These are phyloP conservation scores for Allium sativum DNA, from an alignment of 106 monocot genomes.

Conservation along the genomic window DNA sequence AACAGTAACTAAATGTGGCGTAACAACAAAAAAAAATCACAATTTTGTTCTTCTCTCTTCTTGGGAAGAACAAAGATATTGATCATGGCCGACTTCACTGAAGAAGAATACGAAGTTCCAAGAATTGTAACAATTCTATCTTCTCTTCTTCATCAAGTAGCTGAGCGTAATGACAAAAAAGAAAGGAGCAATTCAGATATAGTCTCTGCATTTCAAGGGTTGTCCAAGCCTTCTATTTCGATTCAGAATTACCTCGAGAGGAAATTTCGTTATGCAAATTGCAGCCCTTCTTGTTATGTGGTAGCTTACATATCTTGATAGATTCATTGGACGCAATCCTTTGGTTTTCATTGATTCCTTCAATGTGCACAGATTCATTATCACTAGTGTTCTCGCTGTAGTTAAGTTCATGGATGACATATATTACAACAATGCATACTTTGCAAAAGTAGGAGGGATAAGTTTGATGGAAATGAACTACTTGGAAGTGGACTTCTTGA, in stretches of 20 bases:
- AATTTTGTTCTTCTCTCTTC: too few relatives aligned
- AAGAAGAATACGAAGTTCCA: slow-evolving; percentile 6
- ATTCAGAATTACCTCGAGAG: slow-evolving; percentile 48
- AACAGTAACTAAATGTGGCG: too few relatives aligned
- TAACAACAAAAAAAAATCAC: too few relatives aligned
- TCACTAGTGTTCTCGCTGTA: slow-evolving; percentile 49
- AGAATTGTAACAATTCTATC: slow-evolving; percentile 10
- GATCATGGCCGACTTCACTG: not conserved
- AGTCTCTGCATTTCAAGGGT: slow-evolving; percentile 35
- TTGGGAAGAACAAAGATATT: too few relatives aligned
- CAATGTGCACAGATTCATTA: slow-evolving; percentile 53
- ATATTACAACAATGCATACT: slow-evolving; percentile 83
- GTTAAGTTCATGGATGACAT: slow-evolving; percentile 75
- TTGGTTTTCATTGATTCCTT: slow-evolving; percentile 28
- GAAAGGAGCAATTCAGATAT: not conserved
- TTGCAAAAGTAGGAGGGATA: slow-evolving; percentile 78
- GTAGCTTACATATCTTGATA: slow-evolving; percentile 59
- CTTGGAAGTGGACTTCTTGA: slow-evolving; percentile 73
- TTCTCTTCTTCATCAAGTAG: slow-evolving; percentile 9
- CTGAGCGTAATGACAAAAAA: slow-evolving; percentile 6
- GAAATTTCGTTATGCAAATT: slow-evolving; percentile 44
- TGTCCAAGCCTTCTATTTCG: slow-evolving; percentile 39
- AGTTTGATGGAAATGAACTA: slow-evolving; percentile 77
- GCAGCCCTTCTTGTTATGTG: slow-evolving; percentile 67
- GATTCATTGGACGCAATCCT: slow-evolving; percentile 25